These are phyloP conservation scores for Micractinium sp. DNA, from an alignment of 139 green algal genomes.

Conservation along the genomic window DNA sequence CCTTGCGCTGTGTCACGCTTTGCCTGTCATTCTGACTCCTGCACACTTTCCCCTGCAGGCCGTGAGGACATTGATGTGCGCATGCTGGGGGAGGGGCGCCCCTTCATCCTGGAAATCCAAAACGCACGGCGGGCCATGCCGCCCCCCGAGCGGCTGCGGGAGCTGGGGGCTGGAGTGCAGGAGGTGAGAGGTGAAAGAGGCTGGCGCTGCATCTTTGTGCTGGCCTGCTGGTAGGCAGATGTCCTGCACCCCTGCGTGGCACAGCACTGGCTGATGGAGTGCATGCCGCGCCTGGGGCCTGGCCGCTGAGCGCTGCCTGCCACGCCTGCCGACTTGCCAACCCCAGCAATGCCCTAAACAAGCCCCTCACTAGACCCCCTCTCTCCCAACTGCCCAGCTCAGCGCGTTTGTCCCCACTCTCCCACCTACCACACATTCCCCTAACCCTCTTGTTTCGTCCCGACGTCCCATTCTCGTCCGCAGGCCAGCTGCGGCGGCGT, in stretches of 20 bases:
- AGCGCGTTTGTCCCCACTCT: too few species aligned
- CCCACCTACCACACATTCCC: background rate
- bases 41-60: constrained; percentile 49
- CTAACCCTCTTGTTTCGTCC: background rate
- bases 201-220: background rate
- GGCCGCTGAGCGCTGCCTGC: too few species aligned
- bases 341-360: too few species aligned
- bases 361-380: too few species aligned
- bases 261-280: too few species aligned
- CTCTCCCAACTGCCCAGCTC: too few species aligned
- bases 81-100: constrained; percentile 85
- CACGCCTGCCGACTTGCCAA: background rate
- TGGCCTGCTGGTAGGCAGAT: too few species aligned
- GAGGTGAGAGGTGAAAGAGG: background rate
- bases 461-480: background rate
- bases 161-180: constrained; percentile 4
- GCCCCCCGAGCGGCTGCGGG: background rate
- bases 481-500: constrained; percentile 54
- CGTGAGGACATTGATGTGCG: constrained; percentile 91
- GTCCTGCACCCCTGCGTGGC: too few species aligned
- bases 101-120: constrained; percentile 81
- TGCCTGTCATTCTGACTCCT: background rate
- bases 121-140: constrained; percentile 48
- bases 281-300: too few species aligned
- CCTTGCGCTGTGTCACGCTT: background rate